Conservation (phyloP, 139 green algal genomes). For the Tetraselmis chui region DNA sequence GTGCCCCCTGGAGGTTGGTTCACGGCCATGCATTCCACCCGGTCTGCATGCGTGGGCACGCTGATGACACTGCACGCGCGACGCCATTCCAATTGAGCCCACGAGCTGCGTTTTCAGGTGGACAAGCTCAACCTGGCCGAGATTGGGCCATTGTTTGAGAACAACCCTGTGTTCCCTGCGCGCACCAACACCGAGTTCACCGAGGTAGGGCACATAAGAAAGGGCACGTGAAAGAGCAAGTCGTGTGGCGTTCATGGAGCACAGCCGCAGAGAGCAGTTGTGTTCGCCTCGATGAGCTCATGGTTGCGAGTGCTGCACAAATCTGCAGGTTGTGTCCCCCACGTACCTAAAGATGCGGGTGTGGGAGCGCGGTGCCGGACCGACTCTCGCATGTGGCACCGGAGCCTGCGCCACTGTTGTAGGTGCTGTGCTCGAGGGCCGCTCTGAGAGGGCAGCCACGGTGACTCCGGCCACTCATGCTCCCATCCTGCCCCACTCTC, state of each 20-base stretch:
- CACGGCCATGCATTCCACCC: not conserved
- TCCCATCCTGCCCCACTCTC: too few species aligned
- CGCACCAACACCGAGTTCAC: constrained; percentile 93
- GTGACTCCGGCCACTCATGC: too few species aligned
- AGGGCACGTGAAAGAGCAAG: too few species aligned
- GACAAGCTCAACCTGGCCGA: constrained; percentile 57
- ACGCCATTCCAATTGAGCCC: not conserved
- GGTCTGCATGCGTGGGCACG: too few species aligned
- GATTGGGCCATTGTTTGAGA: constrained; percentile 88
- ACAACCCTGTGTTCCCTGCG: constrained; percentile 82
- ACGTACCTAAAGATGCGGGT: constrained; percentile 85
- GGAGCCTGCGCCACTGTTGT: constrained; percentile 95
- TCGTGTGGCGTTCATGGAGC: too few species aligned
- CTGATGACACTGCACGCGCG: constrained; percentile 4
- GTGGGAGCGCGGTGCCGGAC: constrained; percentile 94
- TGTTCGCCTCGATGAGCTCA: not conserved
- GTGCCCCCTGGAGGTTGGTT: constrained; percentile 48
- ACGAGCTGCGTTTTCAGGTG: constrained; percentile 41
- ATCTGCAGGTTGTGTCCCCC: constrained; percentile 48
- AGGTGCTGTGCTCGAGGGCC: constrained; percentile 51
- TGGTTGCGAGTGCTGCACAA: not conserved
- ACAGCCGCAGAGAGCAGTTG: too few species aligned
- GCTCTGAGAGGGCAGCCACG: too few species aligned
- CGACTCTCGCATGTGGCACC: constrained; percentile 94
- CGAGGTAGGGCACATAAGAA: constrained; percentile 24